Conservation (phyloP, 1,284 basidiomycete species). For the Melampsora medusae region DNA sequence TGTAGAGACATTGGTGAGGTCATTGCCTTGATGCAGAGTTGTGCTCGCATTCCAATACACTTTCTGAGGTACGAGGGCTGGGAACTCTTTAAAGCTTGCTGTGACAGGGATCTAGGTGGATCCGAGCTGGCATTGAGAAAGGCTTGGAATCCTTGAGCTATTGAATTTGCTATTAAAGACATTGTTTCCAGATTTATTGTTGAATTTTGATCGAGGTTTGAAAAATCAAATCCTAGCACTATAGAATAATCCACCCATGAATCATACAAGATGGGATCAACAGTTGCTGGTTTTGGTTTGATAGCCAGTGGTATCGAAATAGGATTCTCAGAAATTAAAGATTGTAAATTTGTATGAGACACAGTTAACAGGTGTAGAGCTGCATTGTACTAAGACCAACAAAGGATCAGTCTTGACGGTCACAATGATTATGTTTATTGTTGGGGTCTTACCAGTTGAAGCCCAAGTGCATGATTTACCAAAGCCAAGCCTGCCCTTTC, state of each 20-base stretch:
- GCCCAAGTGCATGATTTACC: constrained; percentile 33
- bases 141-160: constrained; percentile 43
- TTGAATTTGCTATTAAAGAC: constrained; percentile 1
- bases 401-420: constrained; percentile 1
- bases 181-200: background rate
- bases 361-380: constrained; percentile 32
- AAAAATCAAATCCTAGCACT: constrained; percentile 13
- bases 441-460: constrained; percentile 27
- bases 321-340: constrained; percentile 3
- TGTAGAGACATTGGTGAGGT: constrained; percentile 9
- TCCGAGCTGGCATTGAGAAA: constrained; percentile 24
- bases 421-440: too few species aligned
- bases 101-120: background rate
- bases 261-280: constrained; percentile 7
- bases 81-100: background rate
- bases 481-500: constrained; percentile 34
- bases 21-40: constrained; percentile 15
- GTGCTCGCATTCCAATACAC: constrained; percentile 5
- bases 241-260: constrained; percentile 23
- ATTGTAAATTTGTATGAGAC: constrained; percentile 11
- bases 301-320: background rate
- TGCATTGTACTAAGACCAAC: constrained; percentile 23
- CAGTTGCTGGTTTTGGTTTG: constrained; percentile 5
- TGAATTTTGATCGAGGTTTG: background rate
- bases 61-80: constrained; percentile 2